A percentile compares a stretch with the other conserved stretches of the same genome.
These are phyloP conservation scores for Ambrosiella cleistominuta DNA, from an alignment of 2,329 filamentous ascomycete species.

Conservation along the genomic window DNA sequence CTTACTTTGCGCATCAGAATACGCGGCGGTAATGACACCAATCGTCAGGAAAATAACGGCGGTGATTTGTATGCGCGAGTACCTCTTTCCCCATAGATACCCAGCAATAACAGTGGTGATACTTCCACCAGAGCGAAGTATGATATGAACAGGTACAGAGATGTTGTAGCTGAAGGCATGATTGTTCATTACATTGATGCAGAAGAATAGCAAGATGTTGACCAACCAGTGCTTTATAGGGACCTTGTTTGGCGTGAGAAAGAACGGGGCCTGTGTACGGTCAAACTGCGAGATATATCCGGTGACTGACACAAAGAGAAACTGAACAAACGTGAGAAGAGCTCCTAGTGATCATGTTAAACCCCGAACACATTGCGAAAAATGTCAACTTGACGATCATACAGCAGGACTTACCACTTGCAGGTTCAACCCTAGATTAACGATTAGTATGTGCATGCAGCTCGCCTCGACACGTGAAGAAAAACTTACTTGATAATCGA, in stretches of 20 bases:
- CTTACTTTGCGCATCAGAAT: slow-evolving; percentile 76
- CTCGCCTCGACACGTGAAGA: not conserved
- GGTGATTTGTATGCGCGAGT: slow-evolving; percentile 60
- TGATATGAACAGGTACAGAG: slow-evolving; percentile 91
- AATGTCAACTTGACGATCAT: slow-evolving; percentile 1
- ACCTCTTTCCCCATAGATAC: slow-evolving; percentile 68
- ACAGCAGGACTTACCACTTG: slow-evolving; percentile 42
- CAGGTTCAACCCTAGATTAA: slow-evolving; percentile 52
- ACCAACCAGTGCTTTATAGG: slow-evolving; percentile 71
- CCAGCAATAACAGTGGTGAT: slow-evolving; percentile 93
- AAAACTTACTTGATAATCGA: slow-evolving; percentile 72
- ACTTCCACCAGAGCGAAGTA: slow-evolving; percentile 82
- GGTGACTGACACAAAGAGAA: slow-evolving; percentile 62
- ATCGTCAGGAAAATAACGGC: slow-evolving; percentile 70
- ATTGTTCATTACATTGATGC: slow-evolving; percentile 91
- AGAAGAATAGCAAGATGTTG: slow-evolving; percentile 81
- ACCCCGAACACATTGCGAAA: not conserved
- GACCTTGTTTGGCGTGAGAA: slow-evolving; percentile 59
- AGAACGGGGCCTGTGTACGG: slow-evolving; percentile 46
- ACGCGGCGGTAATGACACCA: slow-evolving; percentile 74
- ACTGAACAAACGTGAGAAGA: slow-evolving; percentile 77
- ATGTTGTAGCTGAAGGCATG: slow-evolving; percentile 96
- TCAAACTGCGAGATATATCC: slow-evolving; percentile 65
- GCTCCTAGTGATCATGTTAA: slow-evolving; percentile 38
- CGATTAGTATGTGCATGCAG: not conserved